phyloP scores from a whole-genome alignment of 306 rosid species.

The Medicago truncatula region MtrunA17r5.0-ANR NC_053047.1:7426501-7427000 shows the following conservation, averaged over 20 bases:
- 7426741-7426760: constrained; percentile 78
- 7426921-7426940: constrained; percentile 61
- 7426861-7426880: constrained; percentile 49
- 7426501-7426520: too few species aligned
- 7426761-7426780: neutral
- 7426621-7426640: constrained; percentile 14
- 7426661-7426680: constrained; percentile 46
- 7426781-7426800: neutral
- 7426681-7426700: constrained; percentile 51
- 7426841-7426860: constrained; percentile 56
- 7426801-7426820: constrained; percentile 13
- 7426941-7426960: constrained; percentile 40
- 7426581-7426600: constrained; percentile 6
- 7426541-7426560: too few species aligned
- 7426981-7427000: constrained; percentile 43
- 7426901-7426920: constrained; percentile 46
- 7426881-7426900: constrained; percentile 43
- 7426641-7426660: constrained; percentile 47
- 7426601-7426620: constrained; percentile 29
- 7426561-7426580: neutral
- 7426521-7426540: too few species aligned
- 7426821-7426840: constrained; percentile 29
- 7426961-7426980: constrained; percentile 43
- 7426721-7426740: constrained; percentile 88
- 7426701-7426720: constrained; percentile 85